These are phyloP conservation scores for Sporothrix brasiliensis DNA, from an alignment of 2,329 filamentous ascomycete genomes.

Conservation along the genomic window DNA sequence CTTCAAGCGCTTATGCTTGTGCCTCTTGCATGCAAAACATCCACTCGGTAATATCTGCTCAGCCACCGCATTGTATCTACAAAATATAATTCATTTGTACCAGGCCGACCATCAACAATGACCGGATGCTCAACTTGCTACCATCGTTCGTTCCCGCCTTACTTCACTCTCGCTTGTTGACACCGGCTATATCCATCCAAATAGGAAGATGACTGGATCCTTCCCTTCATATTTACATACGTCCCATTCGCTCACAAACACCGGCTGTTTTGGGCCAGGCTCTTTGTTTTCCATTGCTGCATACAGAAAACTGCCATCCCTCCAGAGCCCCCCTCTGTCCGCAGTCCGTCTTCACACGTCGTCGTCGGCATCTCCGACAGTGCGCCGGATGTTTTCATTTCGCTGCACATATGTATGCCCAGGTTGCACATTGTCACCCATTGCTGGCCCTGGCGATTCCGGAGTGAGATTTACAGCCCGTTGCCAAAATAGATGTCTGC, in stretches of 20 bases:
- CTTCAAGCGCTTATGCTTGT: slow-evolving; percentile 5
- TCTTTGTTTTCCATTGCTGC: slow-evolving; percentile 9
- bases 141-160: not conserved
- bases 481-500: not conserved
- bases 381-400: not conserved
- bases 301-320: not conserved
- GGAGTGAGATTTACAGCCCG: not conserved
- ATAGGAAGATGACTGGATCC: not conserved
- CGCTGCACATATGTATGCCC: not conserved
- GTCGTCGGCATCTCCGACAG: not conserved
- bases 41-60: not conserved
- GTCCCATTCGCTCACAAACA: not conserved
- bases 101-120: not conserved
- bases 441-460: not conserved
- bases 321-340: not conserved
- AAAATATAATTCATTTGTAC: not conserved
- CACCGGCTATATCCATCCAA: slow-evolving; percentile 17
- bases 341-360: not conserved
- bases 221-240: not conserved
- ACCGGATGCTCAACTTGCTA: not conserved
- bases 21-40: not conserved
- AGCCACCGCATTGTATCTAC: not conserved
- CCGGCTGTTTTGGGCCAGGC: slow-evolving; percentile 17
- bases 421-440: not conserved
- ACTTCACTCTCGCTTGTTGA: not conserved